These are phyloP conservation scores for Fallopia convolvulus DNA, from an alignment of 148 eudicot species.

Conservation along the genomic window DNA sequence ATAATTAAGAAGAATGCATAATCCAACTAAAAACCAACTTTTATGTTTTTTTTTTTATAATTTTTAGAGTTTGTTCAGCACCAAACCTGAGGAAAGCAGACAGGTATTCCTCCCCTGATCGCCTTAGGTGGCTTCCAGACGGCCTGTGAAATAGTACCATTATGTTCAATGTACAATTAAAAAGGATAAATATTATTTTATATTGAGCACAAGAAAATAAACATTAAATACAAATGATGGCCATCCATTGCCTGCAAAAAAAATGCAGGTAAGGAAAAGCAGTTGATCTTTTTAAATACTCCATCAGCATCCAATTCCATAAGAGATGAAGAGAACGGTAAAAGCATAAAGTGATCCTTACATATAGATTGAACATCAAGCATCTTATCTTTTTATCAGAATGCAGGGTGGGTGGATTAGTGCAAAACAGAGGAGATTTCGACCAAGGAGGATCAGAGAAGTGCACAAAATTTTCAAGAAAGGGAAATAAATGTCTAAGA, in stretches of 20 bases:
- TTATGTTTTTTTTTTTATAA: not conserved
- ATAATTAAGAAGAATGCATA: constrained; percentile 3
- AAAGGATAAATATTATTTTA: not conserved
- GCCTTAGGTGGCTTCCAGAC: constrained; percentile 57
- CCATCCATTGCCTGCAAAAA: not conserved
- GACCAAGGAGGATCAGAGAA: not conserved
- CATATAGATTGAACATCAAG: not conserved
- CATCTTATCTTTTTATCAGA: not conserved
- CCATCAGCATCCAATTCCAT: not conserved
- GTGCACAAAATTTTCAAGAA: not conserved
- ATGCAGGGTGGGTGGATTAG: not conserved
- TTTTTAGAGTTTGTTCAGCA: not conserved
- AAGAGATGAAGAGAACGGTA: not conserved
- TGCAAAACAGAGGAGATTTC: not conserved
- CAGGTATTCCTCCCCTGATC: constrained; percentile 78
- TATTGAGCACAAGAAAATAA: not conserved
- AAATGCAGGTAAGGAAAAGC: constrained; percentile 3
- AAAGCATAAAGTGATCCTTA: not conserved
- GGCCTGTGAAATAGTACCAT: constrained; percentile 26
- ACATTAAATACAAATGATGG: not conserved
- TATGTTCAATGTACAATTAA: not conserved
- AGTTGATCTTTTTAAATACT: not conserved
- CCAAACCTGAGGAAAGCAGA: constrained; percentile 87
- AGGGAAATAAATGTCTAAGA: too few relatives aligned
- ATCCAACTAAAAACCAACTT: not conserved